Base-by-base conservation (phyloP, 2,329 filamentous ascomycete genomes). In the Talaromyces piceae region DNA sequence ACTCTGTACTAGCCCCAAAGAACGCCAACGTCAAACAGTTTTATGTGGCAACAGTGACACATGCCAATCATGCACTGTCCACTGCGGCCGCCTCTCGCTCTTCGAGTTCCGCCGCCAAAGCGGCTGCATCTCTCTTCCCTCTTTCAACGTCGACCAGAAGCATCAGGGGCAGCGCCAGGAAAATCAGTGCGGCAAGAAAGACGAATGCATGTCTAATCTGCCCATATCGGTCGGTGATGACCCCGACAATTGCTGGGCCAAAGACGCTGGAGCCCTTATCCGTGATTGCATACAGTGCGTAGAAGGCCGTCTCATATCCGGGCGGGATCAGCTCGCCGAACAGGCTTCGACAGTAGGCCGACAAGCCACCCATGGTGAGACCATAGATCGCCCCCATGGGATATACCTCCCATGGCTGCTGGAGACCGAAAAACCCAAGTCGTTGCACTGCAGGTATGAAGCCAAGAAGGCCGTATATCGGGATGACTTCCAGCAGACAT, bases 371-470 rank as follows among this genome's bases (percentile, higher is more conserved):
- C 26, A 97, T 81, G 2, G 97, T 91, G 46, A 98, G 82, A 0
- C 93, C 93, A 67, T 96, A 97, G 11, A 97, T 82, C 3, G 87
- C 87, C 0, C 89, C 91, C 1, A 98, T 72, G 0, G 88, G 88
- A 61, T 93, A 97, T 88, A 98, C 96, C 61, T 98, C 93, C 88
- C 90, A 95, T 3, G 88, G 85, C 64, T 93, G 84, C 67, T 95
- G 90, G n/a, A 98, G 77, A 1, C 93, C 93, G 37, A 90, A 72
- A 4, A 88, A 82, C 0, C 89, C 91, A 68, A 86, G 81, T 6
- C 76, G 73, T 59, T 83, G 79, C 44, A 98, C 78, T 5, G 88
- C 82, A 0, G 91, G 89, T 13, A 97, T 77, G 63, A 93, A 96
- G 1, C 91, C 91, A 16, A 95, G 72, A 11, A 98, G 76, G 0